Base-by-base conservation (phyloP, 495 filamentous ascomycete genomes). In the Podospora pseudocomata region DNA sequence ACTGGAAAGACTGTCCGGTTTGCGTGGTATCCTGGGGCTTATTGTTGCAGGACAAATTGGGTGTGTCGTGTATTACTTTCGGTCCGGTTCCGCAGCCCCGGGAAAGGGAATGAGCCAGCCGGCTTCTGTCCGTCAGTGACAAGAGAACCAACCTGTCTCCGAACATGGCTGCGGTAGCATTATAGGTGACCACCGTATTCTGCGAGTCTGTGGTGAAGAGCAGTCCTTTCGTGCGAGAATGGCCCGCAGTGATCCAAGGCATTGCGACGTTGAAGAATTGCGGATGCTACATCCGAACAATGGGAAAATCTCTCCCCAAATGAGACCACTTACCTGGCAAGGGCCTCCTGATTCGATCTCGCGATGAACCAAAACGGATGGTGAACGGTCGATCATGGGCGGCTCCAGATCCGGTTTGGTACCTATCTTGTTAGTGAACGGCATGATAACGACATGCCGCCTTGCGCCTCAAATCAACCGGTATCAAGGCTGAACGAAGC, bases 1-100 rank as follows among this genome's bases (percentile, higher is more conserved):
- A 58, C 11, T 5, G n/a, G 55, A 58, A 20, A 20, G n/a, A 58
- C 23, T 11, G n/a, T 58, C 55, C 55, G 55, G n/a, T 26, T 58
- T 11, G 55, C 23, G 55, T 58, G 55, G 55, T 58, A 58, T 58
- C 23, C n/a, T 58, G 55, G 7, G 55, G 18, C n/a, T 58, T 58
- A 19, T 26, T 7, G 11, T 58, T 20, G 18, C n/a, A 20, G 7
- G n/a, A 20, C 11, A 6, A 23, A 23, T 0, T 58, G n/a, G 13
- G 55, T 19, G 54, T 56, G 16, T 20, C 7, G 4, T 32, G 23
- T 23, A 39, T 19, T 58, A 4, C 4, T 58, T 23, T 58, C 55
- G 55, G 55, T 26, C 55, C 55, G 55, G 55, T 58, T 58, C 55
- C 55, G 55, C 55, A 58, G n/a, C 55, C n/a, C 55, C 23, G 55